Percentiles rank a stretch among this genome's conserved stretches.
Conservation (phyloP, 768 basidiomycete species). For the Roridomyces roridus region DNA sequence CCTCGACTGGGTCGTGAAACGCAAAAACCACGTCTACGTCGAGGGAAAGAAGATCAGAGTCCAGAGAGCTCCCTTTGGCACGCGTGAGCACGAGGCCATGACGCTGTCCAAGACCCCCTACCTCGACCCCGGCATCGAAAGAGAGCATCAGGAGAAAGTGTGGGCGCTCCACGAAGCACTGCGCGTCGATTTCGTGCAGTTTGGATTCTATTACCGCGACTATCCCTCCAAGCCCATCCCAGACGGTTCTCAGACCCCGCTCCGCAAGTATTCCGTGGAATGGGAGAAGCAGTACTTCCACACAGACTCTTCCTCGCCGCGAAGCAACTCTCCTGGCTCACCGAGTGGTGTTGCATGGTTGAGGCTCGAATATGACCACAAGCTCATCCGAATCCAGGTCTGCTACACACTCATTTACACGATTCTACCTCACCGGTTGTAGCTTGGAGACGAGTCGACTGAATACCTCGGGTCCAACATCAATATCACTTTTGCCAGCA, state of each 20-base stretch:
- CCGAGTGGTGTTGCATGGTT: conserved; percentile 53
- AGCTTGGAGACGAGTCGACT: conserved; percentile 65
- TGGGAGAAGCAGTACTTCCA: conserved; percentile 61
- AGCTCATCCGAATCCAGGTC: conserved; percentile 67
- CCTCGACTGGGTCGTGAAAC: conserved; percentile 44
- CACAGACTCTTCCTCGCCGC: conserved; percentile 24
- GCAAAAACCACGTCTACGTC: conserved; percentile 46
- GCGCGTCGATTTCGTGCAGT: conserved; percentile 68
- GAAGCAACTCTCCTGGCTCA: conserved; percentile 18
- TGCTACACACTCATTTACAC: conserved; percentile 20
- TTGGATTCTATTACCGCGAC: conserved; percentile 62
- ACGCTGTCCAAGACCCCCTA: conserved; percentile 62
- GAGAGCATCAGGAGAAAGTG: conserved; percentile 52
- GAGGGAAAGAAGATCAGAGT: conserved; percentile 49
- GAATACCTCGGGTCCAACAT: conserved; percentile 59
- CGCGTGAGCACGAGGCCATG: conserved; percentile 18
- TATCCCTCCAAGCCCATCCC: conserved; percentile 32
- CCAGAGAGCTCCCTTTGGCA: background rate
- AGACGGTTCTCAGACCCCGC: conserved; percentile 34
- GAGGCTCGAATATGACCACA: conserved; percentile 72
- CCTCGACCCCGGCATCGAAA: conserved; percentile 58
- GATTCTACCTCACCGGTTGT: conserved; percentile 1
- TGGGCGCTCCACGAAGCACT: conserved; percentile 51
- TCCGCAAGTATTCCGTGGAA: conserved; percentile 72
- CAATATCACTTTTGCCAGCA: conserved; percentile 60